Evolutionary conservation across 1,284 basidiomycete species (phyloP).

Genomic region (Heterobasidion irregulare): DNA sequence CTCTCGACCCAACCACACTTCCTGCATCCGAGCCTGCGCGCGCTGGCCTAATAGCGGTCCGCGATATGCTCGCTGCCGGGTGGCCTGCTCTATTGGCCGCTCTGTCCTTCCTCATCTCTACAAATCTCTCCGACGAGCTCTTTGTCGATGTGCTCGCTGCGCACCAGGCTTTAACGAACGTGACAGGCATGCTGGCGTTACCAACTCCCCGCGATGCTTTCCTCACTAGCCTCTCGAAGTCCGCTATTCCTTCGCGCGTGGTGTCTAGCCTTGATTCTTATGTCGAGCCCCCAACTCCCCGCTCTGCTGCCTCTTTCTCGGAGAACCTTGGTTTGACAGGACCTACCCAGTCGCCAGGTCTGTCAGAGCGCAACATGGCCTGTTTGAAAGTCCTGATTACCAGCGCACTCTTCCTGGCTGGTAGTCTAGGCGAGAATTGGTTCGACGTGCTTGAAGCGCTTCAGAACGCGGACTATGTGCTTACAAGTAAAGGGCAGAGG

Average conservation of each 20-base stretch:
- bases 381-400: conserved; percentile 81
- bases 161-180: conserved; percentile 80
- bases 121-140: conserved; percentile 82
- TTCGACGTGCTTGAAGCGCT: conserved; percentile 84
- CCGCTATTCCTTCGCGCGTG: conserved; percentile 82
- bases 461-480: conserved; percentile 89
- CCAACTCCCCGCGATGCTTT: conserved; percentile 89
- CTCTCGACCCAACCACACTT: conserved; percentile 57
- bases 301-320: conserved; percentile 40
- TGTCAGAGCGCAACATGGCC: conserved; percentile 86
- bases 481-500: conserved; percentile 48
- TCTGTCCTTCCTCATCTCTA: conserved; percentile 82
- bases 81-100: conserved; percentile 90
- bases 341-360: conserved; percentile 48
- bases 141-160: conserved; percentile 80
- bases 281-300: conserved; percentile 56
- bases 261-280: conserved; percentile 78
- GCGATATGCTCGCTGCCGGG: conserved; percentile 75
- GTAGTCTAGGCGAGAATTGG: conserved; percentile 84
- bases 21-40: conserved; percentile 49
- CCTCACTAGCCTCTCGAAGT: conserved; percentile 79
- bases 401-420: conserved; percentile 77
- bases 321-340: conserved; percentile 65
- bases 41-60: conserved; percentile 50
- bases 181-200: conserved; percentile 83